A percentile compares a stretch with the other conserved stretches of the same genome.
These are phyloP conservation scores for Teratosphaeria nubilosa DNA, from an alignment of 2,329 filamentous ascomycete genomes.

Conservation along the genomic window DNA sequence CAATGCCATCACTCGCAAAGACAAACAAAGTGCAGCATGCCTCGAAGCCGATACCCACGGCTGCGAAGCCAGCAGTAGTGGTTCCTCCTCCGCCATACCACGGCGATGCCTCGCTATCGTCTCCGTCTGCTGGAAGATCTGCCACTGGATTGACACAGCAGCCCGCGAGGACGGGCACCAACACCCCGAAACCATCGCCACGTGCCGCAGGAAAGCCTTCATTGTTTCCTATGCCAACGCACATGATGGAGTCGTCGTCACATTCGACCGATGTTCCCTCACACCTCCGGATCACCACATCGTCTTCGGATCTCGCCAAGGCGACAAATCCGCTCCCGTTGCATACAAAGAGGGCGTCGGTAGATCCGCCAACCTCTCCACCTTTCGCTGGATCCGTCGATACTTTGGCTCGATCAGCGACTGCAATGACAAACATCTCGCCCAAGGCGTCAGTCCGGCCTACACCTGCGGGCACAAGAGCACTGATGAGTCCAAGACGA, in stretches of 20 bases:
- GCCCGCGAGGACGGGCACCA: not conserved
- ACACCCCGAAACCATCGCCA: not conserved
- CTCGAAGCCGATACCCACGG: not conserved
- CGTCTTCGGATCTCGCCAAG: not conserved
- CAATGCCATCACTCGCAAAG: not conserved
- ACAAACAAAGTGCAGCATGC: not conserved
- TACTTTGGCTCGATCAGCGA: not conserved
- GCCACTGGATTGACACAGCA: not conserved
- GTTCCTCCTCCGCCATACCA: not conserved
- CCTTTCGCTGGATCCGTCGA: not conserved
- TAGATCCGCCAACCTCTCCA: not conserved
- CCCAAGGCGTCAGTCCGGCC: not conserved
- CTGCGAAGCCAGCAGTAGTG: not conserved
- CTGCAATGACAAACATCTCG: not conserved
- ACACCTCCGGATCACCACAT: not conserved
- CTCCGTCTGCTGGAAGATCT: not conserved
- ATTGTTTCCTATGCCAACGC: slow-evolving; percentile 6
- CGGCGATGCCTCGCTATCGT: not conserved
- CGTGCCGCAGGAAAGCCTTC: slow-evolving; percentile 1
- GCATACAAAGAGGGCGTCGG: not conserved
- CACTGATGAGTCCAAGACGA: not conserved
- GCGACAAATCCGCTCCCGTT: not conserved
- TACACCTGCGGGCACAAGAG: not conserved
- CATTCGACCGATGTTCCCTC: slow-evolving; percentile 5
- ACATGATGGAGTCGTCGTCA: slow-evolving; percentile 6